Evolutionary conservation across 148 eudicot genomes (phyloP).

Genomic region (Rhododendron ferrugineum): DNA sequence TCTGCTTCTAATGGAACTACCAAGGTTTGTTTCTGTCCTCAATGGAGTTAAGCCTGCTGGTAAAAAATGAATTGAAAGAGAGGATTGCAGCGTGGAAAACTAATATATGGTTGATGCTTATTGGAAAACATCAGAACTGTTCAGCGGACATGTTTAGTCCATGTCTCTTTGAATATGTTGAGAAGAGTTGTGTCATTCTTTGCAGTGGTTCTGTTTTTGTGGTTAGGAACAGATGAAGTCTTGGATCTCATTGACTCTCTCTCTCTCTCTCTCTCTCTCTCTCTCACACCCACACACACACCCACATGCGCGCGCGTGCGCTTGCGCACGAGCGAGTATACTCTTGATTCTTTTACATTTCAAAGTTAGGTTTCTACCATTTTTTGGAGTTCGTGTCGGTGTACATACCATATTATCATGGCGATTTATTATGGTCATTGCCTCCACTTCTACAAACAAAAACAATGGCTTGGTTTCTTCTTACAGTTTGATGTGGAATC

Average conservation of each 20-base stretch:
- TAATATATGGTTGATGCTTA: background rate
- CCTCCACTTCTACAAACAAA: background rate
- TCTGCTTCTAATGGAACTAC: conserved; percentile 35
- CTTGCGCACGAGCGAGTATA: background rate
- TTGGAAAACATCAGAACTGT: background rate
- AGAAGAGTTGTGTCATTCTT: background rate
- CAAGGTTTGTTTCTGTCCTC: conserved; percentile 32
- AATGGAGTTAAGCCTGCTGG: background rate
- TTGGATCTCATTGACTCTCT: background rate
- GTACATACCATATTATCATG: background rate
- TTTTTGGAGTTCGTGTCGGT: background rate
- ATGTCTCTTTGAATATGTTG: background rate
- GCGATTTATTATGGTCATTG: background rate
- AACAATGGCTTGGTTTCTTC: background rate
- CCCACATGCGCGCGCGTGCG: background rate
- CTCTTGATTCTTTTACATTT: background rate
- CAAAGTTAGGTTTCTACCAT: background rate
- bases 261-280: background rate
- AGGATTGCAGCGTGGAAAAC: background rate
- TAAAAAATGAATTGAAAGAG: background rate
- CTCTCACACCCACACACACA: background rate
- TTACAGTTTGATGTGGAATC: background rate
- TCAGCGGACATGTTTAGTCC: background rate
- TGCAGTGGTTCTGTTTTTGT: background rate
- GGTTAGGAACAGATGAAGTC: background rate